Percentiles rank a stretch among this genome's conserved stretches.
These are phyloP conservation scores for Salix purpurea DNA, from an alignment of 345 rosid species.

Conservation along the genomic window DNA sequence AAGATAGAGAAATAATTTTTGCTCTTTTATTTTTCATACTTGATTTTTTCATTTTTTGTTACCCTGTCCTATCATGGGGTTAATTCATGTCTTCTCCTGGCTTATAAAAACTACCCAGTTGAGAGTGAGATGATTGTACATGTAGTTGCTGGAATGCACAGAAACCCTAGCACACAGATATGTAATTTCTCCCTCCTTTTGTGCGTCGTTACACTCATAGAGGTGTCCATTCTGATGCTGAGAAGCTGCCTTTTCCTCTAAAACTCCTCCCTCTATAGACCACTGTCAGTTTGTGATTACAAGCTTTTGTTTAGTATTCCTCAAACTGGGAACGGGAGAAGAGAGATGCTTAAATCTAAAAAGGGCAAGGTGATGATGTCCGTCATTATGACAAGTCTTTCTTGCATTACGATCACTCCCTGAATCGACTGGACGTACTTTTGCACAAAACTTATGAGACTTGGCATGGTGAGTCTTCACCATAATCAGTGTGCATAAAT, in stretches of 20 bases:
- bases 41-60: slow-evolving; percentile 30
- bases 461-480: too few relatives aligned
- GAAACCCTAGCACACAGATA: slow-evolving; percentile 18
- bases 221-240: slow-evolving; percentile 13
- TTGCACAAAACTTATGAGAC: too few relatives aligned
- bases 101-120: slow-evolving; percentile 26
- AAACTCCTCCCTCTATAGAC: background rate
- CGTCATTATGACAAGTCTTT: background rate
- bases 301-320: background rate
- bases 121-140: slow-evolving; percentile 37
- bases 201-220: background rate
- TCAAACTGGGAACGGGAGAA: background rate
- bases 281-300: background rate
- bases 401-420: too few relatives aligned
- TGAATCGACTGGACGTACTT: too few relatives aligned
- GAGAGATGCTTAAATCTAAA: background rate
- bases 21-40: slow-evolving; percentile 15
- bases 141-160: slow-evolving; percentile 30
- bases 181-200: slow-evolving; percentile 17
- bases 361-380: background rate
- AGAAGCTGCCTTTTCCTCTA: slow-evolving; percentile 24
- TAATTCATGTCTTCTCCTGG: slow-evolving; percentile 28
- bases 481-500: too few relatives aligned
- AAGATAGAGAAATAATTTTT: slow-evolving; percentile 14
- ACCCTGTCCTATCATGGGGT: slow-evolving; percentile 9